Percentiles rank a stretch among this genome's conserved stretches.
These are phyloP conservation scores for Coemansia sp. DNA, from an alignment of 192 early-diverging fungal genomes.

Conservation along the genomic window DNA sequence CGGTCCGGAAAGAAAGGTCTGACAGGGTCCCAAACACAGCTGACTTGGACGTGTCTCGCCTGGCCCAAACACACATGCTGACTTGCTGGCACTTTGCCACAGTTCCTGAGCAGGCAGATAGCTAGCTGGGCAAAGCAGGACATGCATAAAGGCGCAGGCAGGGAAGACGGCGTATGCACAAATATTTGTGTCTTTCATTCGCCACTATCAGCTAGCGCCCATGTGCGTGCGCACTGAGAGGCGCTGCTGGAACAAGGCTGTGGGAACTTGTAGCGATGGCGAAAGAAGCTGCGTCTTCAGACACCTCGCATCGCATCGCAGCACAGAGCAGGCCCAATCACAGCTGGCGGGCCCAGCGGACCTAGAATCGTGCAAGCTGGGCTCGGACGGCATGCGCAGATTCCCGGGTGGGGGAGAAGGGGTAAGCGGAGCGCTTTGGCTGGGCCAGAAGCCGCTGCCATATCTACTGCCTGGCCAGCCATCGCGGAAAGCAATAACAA, in stretches of 20 bases:
- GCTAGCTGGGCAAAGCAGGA: neutral
- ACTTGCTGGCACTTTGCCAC: neutral
- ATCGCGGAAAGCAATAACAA: conserved; percentile 23
- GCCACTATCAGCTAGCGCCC: neutral
- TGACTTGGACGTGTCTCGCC: no score
- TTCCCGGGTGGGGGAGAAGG: neutral
- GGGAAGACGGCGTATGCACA: neutral
- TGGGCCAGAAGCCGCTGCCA: neutral
- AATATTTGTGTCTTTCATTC: conserved; percentile 6
- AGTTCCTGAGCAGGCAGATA: neutral
- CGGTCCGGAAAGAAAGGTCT: neutral
- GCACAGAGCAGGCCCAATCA: conserved; percentile 4
- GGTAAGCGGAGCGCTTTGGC: neutral
- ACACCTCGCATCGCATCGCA: neutral
- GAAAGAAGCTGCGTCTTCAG: neutral
- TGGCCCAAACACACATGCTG: no score
- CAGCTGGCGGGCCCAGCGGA: conserved; percentile 2
- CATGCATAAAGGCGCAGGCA: conserved; percentile 13
- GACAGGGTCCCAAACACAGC: no score
- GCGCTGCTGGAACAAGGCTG: conserved; percentile 5
- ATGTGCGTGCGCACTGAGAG: conserved; percentile 13
- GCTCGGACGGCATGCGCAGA: conserved; percentile 3
- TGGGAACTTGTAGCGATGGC: conserved; percentile 1
- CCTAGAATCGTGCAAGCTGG: conserved; percentile 3
- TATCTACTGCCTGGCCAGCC: neutral